Evolutionary conservation across 495 filamentous ascomycete genomes (phyloP).

Genomic region (Aspergillus biplanus): DNA sequence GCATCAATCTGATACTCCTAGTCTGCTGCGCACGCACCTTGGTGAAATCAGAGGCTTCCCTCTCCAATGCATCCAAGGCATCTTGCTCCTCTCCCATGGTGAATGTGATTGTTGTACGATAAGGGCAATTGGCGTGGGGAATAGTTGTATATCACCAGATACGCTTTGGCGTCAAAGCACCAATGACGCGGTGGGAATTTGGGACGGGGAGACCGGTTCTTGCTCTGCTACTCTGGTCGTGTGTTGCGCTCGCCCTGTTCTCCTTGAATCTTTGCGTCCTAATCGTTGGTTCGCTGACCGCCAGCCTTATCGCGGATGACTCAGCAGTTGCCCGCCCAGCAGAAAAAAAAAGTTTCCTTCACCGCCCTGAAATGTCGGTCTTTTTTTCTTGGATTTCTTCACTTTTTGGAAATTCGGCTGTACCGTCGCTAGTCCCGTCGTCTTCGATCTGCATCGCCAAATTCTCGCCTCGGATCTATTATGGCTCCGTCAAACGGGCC

Average conservation of each 20-base stretch:
- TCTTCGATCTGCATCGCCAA: slow-evolving; percentile 11
- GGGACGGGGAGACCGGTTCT: no score
- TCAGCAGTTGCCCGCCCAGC: slow-evolving; percentile 28
- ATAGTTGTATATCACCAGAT: background rate
- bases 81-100: slow-evolving; percentile 69
- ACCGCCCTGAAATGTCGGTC: slow-evolving; percentile 24
- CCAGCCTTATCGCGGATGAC: slow-evolving; percentile 45
- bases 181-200: no score
- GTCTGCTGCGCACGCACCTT: slow-evolving; percentile 58
- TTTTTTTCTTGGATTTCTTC: background rate
- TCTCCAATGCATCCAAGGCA: slow-evolving; percentile 81
- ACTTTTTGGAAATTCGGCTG: background rate
- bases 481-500: slow-evolving; percentile 38
- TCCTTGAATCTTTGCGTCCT: background rate
- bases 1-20: background rate
- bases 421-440: slow-evolving; percentile 9
- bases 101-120: slow-evolving; percentile 25
- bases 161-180: no score
- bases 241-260: no score
- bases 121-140: background rate
- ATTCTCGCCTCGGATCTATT: slow-evolving; percentile 1
- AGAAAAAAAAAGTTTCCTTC: slow-evolving; percentile 38
- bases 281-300: slow-evolving; percentile 7
- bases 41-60: slow-evolving; percentile 84
- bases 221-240: no score